These are phyloP conservation scores for Wickerhamiella slavikovae DNA, from an alignment of 805 yeast genomes.

Conservation along the genomic window DNA sequence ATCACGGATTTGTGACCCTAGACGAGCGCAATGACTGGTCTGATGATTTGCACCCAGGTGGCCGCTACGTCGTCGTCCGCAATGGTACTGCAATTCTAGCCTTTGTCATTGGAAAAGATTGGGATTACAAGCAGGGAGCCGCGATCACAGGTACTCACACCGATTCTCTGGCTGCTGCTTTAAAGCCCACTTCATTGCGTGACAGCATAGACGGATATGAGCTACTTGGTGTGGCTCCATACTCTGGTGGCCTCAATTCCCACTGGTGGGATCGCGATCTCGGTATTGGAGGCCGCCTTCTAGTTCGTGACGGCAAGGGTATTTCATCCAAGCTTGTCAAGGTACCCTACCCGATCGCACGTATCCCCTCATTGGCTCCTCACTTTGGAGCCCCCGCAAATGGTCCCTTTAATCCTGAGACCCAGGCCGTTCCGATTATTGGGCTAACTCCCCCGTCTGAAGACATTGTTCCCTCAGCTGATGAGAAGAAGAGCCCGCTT, in stretches of 20 bases:
- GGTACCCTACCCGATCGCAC: conserved; percentile 32
- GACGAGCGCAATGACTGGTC: conserved; percentile 43
- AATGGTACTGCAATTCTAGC: conserved; percentile 52
- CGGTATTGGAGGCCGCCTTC: conserved; percentile 62
- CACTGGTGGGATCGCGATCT: conserved; percentile 59
- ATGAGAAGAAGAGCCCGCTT: conserved; percentile 46
- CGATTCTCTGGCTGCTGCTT: conserved; percentile 45
- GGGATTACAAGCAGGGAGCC: conserved; percentile 40
- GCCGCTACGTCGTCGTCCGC: conserved; percentile 40
- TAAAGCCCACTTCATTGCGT: conserved; percentile 55
- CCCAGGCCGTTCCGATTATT: conserved; percentile 61
- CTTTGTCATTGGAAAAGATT: conserved; percentile 44
- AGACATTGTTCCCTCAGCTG: conserved; percentile 27
- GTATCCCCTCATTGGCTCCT: conserved; percentile 69
- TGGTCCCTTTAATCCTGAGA: conserved; percentile 61
- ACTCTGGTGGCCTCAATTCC: conserved; percentile 32
- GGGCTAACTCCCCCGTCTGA: conserved; percentile 27
- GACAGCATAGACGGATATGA: conserved; percentile 50
- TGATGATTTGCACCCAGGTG: conserved; percentile 21
- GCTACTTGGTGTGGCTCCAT: conserved; percentile 65
- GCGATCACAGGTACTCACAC: conserved; percentile 60
- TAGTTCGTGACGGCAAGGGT: conserved; percentile 25
- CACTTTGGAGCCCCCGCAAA: conserved; percentile 57
- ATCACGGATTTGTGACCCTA: conserved; percentile 42
- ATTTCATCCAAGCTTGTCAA: conserved; percentile 19